A percentile compares a stretch with the other conserved stretches of the same genome.
Evolutionary conservation across 441 rosid species (phyloP).

Genomic region (Adansonia madagascariensis): DNA sequence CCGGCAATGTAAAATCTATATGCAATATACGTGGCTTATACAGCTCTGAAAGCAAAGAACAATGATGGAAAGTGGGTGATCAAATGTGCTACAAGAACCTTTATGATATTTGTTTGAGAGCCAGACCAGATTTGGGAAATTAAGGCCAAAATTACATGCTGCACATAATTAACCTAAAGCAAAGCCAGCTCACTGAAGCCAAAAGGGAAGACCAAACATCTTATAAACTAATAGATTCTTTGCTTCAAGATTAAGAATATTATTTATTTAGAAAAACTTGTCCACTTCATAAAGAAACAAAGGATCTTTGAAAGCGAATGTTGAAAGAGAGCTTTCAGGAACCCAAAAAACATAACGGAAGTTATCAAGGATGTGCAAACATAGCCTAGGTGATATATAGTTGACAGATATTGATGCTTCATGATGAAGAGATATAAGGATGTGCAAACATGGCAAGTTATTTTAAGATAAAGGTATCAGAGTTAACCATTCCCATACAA

Average conservation of each 20-base stretch:
- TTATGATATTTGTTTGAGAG: constrained; percentile 4
- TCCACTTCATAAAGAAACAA: not conserved
- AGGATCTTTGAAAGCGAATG: not conserved
- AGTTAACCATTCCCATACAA: not conserved
- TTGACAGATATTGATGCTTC: constrained; percentile 12
- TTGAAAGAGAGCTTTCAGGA: not conserved
- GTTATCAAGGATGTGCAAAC: constrained; percentile 12
- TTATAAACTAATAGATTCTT: not conserved
- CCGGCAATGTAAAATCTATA: constrained; percentile 15
- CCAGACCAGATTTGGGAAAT: not conserved
- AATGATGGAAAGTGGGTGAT: constrained; percentile 11
- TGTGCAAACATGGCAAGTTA: not conserved
- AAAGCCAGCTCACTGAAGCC: not conserved
- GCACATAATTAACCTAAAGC: not conserved
- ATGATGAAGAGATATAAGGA: not conserved
- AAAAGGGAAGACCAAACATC: not conserved
- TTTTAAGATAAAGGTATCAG: not conserved
- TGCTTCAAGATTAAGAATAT: constrained; percentile 5
- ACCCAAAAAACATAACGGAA: not conserved
- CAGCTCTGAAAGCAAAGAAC: constrained; percentile 24
- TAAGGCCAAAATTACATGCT: not conserved
- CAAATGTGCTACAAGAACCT: constrained; percentile 18
- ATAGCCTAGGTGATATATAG: not conserved
- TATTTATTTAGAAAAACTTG: not conserved
- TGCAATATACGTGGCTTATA: not conserved